These are phyloP conservation scores for Thozetella sp. DNA, from an alignment of 495 filamentous ascomycete genomes.

Conservation along the genomic window DNA sequence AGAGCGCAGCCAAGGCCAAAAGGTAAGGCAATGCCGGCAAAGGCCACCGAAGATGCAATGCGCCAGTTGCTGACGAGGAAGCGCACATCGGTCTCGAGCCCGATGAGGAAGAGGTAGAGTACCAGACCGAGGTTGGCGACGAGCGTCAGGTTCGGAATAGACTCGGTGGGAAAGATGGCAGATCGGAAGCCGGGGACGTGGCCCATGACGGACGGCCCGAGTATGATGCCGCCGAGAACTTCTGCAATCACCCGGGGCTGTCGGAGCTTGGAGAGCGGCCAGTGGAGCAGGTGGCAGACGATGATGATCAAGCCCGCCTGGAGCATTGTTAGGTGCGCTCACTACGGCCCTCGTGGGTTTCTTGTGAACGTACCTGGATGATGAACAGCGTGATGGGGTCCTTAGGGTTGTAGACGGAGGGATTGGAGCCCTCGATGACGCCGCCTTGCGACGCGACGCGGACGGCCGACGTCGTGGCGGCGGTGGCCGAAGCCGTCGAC, in stretches of 20 bases:
- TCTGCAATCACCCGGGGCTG: constrained; percentile 94
- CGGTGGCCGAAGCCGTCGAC: constrained; percentile 6
- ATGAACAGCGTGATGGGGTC: constrained; percentile 90
- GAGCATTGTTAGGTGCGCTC: too few relatives aligned
- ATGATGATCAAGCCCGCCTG: constrained; percentile 87
- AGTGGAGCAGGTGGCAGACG: constrained; percentile 72
- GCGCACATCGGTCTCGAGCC: constrained; percentile 85
- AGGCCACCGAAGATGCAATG: constrained; percentile 74
- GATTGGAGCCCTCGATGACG: constrained; percentile 59
- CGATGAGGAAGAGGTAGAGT: constrained; percentile 88
- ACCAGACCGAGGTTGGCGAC: constrained; percentile 87
- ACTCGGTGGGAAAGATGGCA: constrained; percentile 71
- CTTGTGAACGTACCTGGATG: too few relatives aligned
- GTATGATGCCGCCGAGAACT: constrained; percentile 84
- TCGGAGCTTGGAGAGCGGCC: constrained; percentile 77
- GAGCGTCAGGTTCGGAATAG: constrained; percentile 72
- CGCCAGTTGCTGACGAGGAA: constrained; percentile 83
- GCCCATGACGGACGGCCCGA: constrained; percentile 83
- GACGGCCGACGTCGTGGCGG: background rate
- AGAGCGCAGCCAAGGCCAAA: constrained; percentile 69
- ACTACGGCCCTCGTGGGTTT: too few relatives aligned
- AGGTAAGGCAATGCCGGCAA: constrained; percentile 80
- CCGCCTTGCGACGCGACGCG: constrained; percentile 16
- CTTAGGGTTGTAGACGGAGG: constrained; percentile 68
- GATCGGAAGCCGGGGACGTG: constrained; percentile 75